Percentiles rank a stretch among this genome's conserved stretches.
phyloP scores from a whole-genome alignment of 1,284 basidiomycete genomes.

The Leccinum laetum region DNA sequence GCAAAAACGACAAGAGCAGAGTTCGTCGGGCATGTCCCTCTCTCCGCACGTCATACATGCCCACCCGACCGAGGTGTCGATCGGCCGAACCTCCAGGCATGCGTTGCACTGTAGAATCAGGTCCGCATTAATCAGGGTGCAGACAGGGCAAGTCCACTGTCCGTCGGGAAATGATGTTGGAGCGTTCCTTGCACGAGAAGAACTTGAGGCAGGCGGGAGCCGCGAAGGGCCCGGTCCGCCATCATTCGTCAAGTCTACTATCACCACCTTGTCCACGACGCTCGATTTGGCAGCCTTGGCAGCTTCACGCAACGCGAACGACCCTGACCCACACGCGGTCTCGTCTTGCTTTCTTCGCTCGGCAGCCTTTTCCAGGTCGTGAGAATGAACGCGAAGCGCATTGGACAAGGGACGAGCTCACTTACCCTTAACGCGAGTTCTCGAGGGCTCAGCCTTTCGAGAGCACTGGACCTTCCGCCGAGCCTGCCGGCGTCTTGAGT shows the following conservation, averaged over 20 bases:
- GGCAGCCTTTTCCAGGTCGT: slow-evolving; percentile 60
- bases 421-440: slow-evolving; percentile 78
- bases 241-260: slow-evolving; percentile 61
- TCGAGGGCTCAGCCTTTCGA: slow-evolving; percentile 53
- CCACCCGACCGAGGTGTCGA: slow-evolving; percentile 51
- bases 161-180: slow-evolving; percentile 5
- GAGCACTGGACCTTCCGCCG: slow-evolving; percentile 41
- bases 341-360: slow-evolving; percentile 74
- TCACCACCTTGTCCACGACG: slow-evolving; percentile 47
- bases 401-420: slow-evolving; percentile 7
- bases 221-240: slow-evolving; percentile 16
- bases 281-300: slow-evolving; percentile 69
- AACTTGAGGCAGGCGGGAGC: slow-evolving; percentile 7
- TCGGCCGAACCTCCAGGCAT: slow-evolving; percentile 55
- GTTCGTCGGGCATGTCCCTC: slow-evolving; percentile 39
- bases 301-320: slow-evolving; percentile 60
- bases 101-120: slow-evolving; percentile 58
- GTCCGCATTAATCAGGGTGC: slow-evolving; percentile 68
- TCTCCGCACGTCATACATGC: slow-evolving; percentile 69
- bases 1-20: too few species aligned
- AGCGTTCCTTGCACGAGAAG: neutral
- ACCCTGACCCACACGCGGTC: slow-evolving; percentile 67
- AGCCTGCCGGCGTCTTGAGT: slow-evolving; percentile 58
- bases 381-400: neutral
- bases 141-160: slow-evolving; percentile 69